Conservation (phyloP, 305 asterid species). For the Lippia alba region DNA sequence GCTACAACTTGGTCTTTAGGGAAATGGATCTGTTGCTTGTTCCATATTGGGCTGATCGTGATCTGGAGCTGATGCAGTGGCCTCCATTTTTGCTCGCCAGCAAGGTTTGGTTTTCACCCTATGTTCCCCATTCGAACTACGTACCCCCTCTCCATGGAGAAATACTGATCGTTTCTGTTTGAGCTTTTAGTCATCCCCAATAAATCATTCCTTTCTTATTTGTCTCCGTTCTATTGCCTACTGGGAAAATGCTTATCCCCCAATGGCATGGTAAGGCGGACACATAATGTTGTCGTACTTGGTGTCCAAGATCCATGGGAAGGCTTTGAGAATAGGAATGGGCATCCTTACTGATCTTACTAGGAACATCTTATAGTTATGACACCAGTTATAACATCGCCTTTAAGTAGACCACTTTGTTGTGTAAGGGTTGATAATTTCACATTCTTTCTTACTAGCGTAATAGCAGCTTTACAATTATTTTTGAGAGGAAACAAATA, state of each 20-base stretch:
- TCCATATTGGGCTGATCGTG: conserved; percentile 99
- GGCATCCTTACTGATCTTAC: background rate
- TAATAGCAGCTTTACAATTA: too few species aligned
- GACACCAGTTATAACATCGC: background rate
- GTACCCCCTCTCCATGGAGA: conserved; percentile 25
- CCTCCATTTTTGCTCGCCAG: conserved; percentile 99
- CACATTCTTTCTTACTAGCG: background rate
- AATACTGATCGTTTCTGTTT: conserved; percentile 21
- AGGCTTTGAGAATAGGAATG: background rate
- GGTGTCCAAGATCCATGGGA: conserved; percentile 19
- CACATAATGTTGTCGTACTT: conserved; percentile 7
- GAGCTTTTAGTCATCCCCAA: conserved; percentile 26
- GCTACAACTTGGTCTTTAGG: conserved; percentile 54
- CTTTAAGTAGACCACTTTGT: conserved; percentile 7
- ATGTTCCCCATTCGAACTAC: conserved; percentile 22
- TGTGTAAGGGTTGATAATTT: conserved; percentile 18
- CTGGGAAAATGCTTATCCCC: conserved; percentile 10
- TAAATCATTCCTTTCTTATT: conserved; percentile 12
- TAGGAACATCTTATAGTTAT: too few species aligned
- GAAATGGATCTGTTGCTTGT: conserved; percentile 99
- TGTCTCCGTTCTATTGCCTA: conserved; percentile 1
- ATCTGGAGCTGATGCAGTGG: conserved; percentile 93
- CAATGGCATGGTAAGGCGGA: conserved; percentile 18
- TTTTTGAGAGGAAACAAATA: too few species aligned
- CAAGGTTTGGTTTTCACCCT: conserved; percentile 65